A percentile compares a stretch with the other conserved stretches of the same genome.
Conservation (phyloP, 2,329 filamentous ascomycete species). For the Epicoccum nigrum region DNA sequence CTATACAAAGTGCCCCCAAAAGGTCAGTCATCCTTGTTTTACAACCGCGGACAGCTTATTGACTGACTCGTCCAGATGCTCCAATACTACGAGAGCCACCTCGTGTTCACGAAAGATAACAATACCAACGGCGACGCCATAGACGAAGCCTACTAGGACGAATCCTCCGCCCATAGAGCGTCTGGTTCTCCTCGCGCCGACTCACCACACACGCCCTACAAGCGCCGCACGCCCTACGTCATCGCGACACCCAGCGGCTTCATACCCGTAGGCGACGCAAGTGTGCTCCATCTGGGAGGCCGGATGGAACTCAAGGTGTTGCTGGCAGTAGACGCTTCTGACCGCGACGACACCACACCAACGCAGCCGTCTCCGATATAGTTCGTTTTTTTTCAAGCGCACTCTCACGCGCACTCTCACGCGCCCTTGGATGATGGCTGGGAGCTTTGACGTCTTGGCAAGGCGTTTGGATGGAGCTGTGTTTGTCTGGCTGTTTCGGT, state of each 20-base stretch:
- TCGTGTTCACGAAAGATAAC: conserved; percentile 45
- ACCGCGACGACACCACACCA: background rate
- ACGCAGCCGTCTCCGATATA: background rate
- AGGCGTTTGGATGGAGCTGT: conserved; percentile 1
- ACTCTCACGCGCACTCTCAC: too few species aligned
- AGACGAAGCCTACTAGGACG: conserved; percentile 2
- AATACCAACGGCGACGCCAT: conserved; percentile 18
- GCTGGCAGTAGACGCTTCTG: too few species aligned
- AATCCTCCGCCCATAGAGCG: background rate
- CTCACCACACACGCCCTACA: background rate
- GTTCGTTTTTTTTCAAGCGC: background rate
- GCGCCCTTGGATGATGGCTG: background rate
- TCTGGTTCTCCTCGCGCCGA: background rate
- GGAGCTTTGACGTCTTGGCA: background rate
- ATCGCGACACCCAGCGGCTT: background rate
- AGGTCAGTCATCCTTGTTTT: conserved; percentile 51
- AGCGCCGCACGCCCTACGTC: background rate
- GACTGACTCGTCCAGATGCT: conserved; percentile 45
- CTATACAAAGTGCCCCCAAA: conserved; percentile 79
- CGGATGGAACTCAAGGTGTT: background rate
- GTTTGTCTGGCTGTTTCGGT: background rate
- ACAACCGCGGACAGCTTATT: background rate
- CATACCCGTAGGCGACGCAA: background rate
- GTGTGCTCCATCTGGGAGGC: background rate
- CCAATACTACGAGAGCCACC: conserved; percentile 58